Base-by-base conservation (phyloP, 2,329 filamentous ascomycete genomes). In the Cordyceps cateniannulata region DNA sequence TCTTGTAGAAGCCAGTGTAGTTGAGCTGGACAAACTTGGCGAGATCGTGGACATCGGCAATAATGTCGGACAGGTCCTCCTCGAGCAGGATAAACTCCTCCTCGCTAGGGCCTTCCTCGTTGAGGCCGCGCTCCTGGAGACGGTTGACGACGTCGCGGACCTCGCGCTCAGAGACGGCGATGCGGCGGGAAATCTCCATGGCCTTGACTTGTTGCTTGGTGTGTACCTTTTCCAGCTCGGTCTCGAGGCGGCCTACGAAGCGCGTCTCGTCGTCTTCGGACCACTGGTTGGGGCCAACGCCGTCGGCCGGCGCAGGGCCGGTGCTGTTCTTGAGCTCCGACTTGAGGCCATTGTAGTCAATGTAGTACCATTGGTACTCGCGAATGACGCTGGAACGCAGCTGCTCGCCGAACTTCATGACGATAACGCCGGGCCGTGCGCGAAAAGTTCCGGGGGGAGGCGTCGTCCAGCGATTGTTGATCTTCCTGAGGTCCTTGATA, bases 1-100 rank as follows among this genome's bases (percentile, higher is more conserved):
- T 99, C 81, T 99, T 99, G 80, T 97, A 96, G 73, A 99, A 99
- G 5, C 95, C 95, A 0, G 93, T 98, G 72, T 99, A 99, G 77
- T 99, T 99, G 71, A 99, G 79, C 78, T 97, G 93, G 7, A 96
- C 96, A 73, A 96, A 99, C 77, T 98, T 98, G 74, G 95, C 93
- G 63, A 99, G 82, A 70, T 99, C 95, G 75, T 99, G 93, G 24
- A 99, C 95, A 71, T 99, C 93, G 67, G 95, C 95, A 72, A 99
- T 99, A 70, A 99, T 93, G 73, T 99, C 95, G 76, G 92, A 96
- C 70, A 99, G 77, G 69, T 96, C 92, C 72, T 96, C 90, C 78
- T 99, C 95, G 35, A 98, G 83, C 68, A 96, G 78, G 79, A 96
- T 85, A 69, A 97, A 98, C 72, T 98, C 93, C 66, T 97, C 93